phyloP scores from a whole-genome alignment of 2,329 filamentous ascomycete genomes.

The Neofusicoccum sp. region DNA sequence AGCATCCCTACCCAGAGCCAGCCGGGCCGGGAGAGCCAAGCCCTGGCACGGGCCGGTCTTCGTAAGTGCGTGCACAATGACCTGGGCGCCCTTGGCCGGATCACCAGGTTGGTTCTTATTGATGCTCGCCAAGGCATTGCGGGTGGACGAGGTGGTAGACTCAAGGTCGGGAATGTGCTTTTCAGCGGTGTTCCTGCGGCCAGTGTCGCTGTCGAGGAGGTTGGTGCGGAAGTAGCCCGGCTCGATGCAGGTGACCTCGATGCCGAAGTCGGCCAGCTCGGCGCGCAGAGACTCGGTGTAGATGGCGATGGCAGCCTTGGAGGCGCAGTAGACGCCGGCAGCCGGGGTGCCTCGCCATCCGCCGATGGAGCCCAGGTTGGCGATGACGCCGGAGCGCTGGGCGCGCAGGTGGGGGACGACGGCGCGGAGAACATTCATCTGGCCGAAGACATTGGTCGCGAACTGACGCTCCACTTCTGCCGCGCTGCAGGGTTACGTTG shows the following conservation, averaged over 20 bases:
- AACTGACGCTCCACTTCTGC: conserved; percentile 86
- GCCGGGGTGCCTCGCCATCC: conserved; percentile 81
- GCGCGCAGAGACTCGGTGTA: conserved; percentile 82
- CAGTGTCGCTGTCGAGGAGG: neutral
- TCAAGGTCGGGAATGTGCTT: conserved; percentile 32
- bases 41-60: conserved; percentile 44
- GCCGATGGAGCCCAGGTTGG: conserved; percentile 93
- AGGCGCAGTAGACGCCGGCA: conserved; percentile 88
- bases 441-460: conserved; percentile 85
- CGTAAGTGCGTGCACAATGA: conserved; percentile 58
- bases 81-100: conserved; percentile 51
- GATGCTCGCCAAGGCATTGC: neutral
- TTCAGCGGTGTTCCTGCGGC: conserved; percentile 17
- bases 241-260: conserved; percentile 83
- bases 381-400: conserved; percentile 79
- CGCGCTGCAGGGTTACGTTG: conserved; percentile 32
- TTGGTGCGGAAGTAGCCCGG: conserved; percentile 56
- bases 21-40: neutral
- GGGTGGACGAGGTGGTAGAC: too few relatives aligned
- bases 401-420: conserved; percentile 80
- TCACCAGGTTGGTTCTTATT: conserved; percentile 52
- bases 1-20: neutral
- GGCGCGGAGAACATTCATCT: conserved; percentile 96
- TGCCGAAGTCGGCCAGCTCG: conserved; percentile 76
- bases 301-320: conserved; percentile 80